Base-by-base conservation (phyloP, 2,329 filamentous ascomycete species). In the Coniella lustricola region DNA sequence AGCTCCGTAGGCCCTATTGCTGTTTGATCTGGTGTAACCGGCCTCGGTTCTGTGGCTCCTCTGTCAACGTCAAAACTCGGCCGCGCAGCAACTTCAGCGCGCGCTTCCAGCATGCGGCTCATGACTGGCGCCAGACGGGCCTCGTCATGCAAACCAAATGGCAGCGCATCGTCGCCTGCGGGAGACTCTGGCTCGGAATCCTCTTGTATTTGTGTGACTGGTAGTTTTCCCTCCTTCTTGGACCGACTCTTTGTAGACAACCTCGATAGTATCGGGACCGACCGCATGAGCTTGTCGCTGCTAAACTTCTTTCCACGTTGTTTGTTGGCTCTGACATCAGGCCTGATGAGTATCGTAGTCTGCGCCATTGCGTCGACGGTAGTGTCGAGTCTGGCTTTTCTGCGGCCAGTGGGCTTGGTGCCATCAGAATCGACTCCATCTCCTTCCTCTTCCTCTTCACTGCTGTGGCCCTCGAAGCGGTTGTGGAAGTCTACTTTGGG, bases 401-500 rank as follows among this genome's bases (percentile, higher is more conserved):
- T 22, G 21, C 17, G 35, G 13, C 33, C 44, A n/a, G n/a, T 31
- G 55, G 52, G n/a, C n/a, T 25, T 55, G 54, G 35, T 60, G 51
- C 40, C 42, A 3, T 64, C 66, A 29, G 25, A 5, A 10, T 29
- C 25, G 25, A 5, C 25, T 29, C 25, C 25, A n/a, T 75, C 74
- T 16, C 74, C 74, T n/a, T 69, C 75, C 41, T 87, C 85, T 29
- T 91, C 87, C 55, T 90, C 90, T 57, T 91, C 89, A 57, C 87
- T 93, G 35, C 85, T 90, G 56, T 85, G 74, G 43, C 71, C 85
- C 60, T 90, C 85, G 64, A 93, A 91, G 33, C 86, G 80, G 51
- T 86, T 78, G 64, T 87, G 84, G 61, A 94, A 90, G 66, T 94
- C 85, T 44, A 86, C 83, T 51, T 81, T 82, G 25, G 88, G 90